Evolutionary conservation across 2,329 filamentous ascomycete species (phyloP), one percentile per base, ranked within the genome.

Genomic region (Penicillium capsulatum): DNA sequence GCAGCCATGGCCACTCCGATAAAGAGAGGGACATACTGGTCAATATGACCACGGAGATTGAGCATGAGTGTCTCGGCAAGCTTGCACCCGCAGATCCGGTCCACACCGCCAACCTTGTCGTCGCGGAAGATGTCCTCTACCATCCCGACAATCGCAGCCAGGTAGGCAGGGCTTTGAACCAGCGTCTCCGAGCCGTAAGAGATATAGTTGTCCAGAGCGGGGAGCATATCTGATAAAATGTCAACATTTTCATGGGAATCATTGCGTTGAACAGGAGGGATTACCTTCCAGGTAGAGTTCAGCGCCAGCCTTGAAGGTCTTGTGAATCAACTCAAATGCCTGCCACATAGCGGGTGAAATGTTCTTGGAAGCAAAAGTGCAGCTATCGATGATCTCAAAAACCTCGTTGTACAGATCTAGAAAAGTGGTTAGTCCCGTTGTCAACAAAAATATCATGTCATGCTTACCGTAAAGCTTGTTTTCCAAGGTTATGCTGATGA

Each of bases 321-420:
- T 81, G 69, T 97, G 91, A 48, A 98, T 94, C 31, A 97, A 77
- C 69, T 95, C 90, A 63, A 98, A 98, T 2, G 92, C 91, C 67
- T 91, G 83, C 92, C 92, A 98, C 92, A 98, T 98, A 29, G 87
- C 94, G 7, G 84, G 81, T 1, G 92, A 96, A 53, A 98, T 97
- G 42, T 80, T 79, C 74, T 97, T 98, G 47, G 92, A 91, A 8
- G 92, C 88, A 64, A 97, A 98, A 6, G 92, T 98, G 74, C 92
- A 98, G 74, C 89, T 96, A 65, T 98, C 92, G 55, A 98, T 94
- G 56, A 98, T 98, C 69, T 98, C 92, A 54, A 98, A 98, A 4
- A 97, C 81, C 64, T 98, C 92, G 63, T 97, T 98, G 67, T 96
- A 98, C 15, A 98, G 72, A 66, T 98, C 33, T 35, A 32, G n/a